Base-by-base conservation (phyloP, 305 asterid genomes). In the Solanum aculeatissimum region DNA sequence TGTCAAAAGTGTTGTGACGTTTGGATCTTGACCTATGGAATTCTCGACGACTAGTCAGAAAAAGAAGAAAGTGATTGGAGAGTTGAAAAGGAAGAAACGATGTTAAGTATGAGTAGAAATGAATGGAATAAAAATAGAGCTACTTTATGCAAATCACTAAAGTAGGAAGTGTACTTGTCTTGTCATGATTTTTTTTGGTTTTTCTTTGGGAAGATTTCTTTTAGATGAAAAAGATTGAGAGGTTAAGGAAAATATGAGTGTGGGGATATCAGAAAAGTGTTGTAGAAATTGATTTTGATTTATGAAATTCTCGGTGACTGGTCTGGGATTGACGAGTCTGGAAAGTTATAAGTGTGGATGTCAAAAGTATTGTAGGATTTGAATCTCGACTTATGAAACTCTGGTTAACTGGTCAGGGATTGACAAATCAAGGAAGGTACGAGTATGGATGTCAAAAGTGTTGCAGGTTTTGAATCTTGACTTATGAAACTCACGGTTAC, bases 31-130 rank as follows among this genome's bases (percentile, higher is more conserved):
- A 25, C 4, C 65, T 9, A 21, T 58, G 32, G 21, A n/a, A 23
- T 58, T 58, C 8, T 21, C 1, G 0, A 3, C 2, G 2, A 66
- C 1, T 66, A 19, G 2, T 66, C 3, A 0, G 15, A 1, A 0
- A 66, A 66, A 66, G 2, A 0, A 35, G 1, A 9, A 66, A 14
- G 6, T 10, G 0, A 40, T 12, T 42, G 2, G 19, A 70, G 19
- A 11, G n/a, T 0, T 2, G 0, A 3, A 42, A 70, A 5, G 0
- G 3, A 70, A 2, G 19, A 70, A 40, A 40, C 1, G 0, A 2
- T 0, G 0, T 0, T 0, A 2, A 70, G 1, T 12, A n/a, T 7
- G 5, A 6, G 40, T 4, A 14, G 12, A 15, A 65, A 65, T 15
- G 3, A 16, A 9, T 66, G 47, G 8, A 3, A 7, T 1, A n/a